Evolutionary conservation across 768 basidiomycete genomes (phyloP).

Genomic region (Kwoniella europaea): DNA sequence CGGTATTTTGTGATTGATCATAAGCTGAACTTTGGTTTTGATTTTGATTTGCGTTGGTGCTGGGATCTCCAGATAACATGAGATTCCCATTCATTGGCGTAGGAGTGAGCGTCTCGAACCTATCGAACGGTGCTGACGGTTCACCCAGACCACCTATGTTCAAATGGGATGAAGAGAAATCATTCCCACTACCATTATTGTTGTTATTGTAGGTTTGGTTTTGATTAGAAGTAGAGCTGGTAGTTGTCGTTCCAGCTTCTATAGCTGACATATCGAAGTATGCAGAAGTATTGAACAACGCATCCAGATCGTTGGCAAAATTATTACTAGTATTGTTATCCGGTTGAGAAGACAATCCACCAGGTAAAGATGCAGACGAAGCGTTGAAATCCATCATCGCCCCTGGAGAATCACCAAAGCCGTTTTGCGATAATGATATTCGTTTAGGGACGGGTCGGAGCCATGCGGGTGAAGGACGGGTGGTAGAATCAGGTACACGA

Average conservation of each 20-base stretch:
- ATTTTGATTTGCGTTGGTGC: not conserved
- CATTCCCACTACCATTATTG: slow-evolving; percentile 13
- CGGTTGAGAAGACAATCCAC: not conserved
- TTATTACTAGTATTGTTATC: not conserved
- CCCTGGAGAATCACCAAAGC: slow-evolving; percentile 13
- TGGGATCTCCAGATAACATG: slow-evolving; percentile 15
- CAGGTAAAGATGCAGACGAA: slow-evolving; percentile 11
- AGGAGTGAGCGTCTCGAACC: slow-evolving; percentile 43
- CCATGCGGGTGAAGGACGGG: slow-evolving; percentile 72
- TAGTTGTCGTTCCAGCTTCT: slow-evolving; percentile 29
- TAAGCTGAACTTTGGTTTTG: slow-evolving; percentile 2
- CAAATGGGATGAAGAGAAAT: not conserved
- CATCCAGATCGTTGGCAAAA: slow-evolving; percentile 47
- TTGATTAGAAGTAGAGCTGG: slow-evolving; percentile 14
- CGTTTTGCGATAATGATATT: slow-evolving; percentile 43
- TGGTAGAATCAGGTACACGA: slow-evolving; percentile 63
- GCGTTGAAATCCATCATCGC: slow-evolving; percentile 34
- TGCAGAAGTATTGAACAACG: slow-evolving; percentile 55
- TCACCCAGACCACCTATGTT: slow-evolving; percentile 31
- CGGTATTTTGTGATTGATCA: too few relatives aligned
- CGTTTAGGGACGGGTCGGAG: slow-evolving; percentile 79
- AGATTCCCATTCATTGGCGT: slow-evolving; percentile 33
- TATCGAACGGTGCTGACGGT: slow-evolving; percentile 45
- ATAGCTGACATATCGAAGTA: slow-evolving; percentile 56
- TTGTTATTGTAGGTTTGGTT: not conserved